Percentiles rank a stretch among this genome's conserved stretches.
phyloP scores from a whole-genome alignment of 208 protist species.

The Strigomonas galati region DNA sequence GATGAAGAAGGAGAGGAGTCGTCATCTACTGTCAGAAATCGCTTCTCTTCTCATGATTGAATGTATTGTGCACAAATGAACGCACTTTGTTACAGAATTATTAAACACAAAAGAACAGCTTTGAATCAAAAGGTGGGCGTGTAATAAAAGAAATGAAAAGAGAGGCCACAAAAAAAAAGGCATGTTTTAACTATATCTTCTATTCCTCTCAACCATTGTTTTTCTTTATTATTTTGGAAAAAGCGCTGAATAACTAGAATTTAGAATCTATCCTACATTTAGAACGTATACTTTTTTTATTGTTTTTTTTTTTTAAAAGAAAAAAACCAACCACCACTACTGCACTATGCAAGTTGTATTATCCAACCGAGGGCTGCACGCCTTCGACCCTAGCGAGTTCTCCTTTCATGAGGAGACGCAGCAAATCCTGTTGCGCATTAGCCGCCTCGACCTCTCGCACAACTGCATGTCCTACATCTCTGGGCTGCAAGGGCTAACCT shows the following conservation, averaged over 20 bases:
- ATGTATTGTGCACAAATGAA: too few relatives aligned
- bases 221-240: conserved; percentile 7
- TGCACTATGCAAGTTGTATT: conserved; percentile 52
- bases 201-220: conserved; percentile 7
- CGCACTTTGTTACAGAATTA: too few relatives aligned
- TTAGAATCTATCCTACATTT: too few relatives aligned
- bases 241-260: too few relatives aligned
- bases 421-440: conserved; percentile 26
- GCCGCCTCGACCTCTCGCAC: conserved; percentile 56
- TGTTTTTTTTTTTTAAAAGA: conserved; percentile 12
- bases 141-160: conserved; percentile 6
- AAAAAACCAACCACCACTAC: conserved; percentile 2
- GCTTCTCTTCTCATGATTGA: too few relatives aligned
- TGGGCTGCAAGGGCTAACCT: conserved; percentile 53
- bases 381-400: conserved; percentile 65
- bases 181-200: not conserved
- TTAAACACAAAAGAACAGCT: not conserved
- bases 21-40: too few relatives aligned
- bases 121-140: not conserved
- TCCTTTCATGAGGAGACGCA: conserved; percentile 35
- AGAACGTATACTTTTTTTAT: too few relatives aligned
- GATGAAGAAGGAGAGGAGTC: conserved; percentile 6
- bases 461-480: conserved; percentile 56
- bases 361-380: conserved; percentile 49
- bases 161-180: not conserved